phyloP scores from a whole-genome alignment of 805 yeast species.

The Kazachstania taianensis region DNA sequence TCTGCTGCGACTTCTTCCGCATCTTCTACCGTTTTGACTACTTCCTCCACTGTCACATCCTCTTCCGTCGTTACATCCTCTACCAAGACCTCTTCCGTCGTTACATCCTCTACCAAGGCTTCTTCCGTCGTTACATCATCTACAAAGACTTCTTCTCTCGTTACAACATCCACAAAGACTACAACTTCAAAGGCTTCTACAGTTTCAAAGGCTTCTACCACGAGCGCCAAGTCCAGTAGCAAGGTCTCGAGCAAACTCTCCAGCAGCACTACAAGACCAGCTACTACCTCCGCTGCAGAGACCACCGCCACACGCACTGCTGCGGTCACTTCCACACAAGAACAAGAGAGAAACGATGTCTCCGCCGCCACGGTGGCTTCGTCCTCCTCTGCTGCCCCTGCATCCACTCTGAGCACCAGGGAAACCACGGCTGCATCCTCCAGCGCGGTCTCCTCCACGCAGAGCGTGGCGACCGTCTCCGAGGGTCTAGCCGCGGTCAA shows the following conservation, averaged over 20 bases:
- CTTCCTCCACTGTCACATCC: conserved; percentile 7
- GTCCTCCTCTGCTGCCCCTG: conserved; percentile 2
- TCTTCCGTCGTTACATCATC: conserved; percentile 12
- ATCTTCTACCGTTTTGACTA: conserved; percentile 4
- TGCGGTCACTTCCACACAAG: background rate
- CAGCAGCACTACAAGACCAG: background rate
- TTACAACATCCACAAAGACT: background rate
- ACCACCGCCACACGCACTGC: background rate
- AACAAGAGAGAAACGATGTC: background rate
- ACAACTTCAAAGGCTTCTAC: background rate
- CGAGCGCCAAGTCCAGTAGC: background rate
- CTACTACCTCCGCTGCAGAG: background rate
- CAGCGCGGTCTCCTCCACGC: background rate
- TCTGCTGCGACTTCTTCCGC: conserved; percentile 8
- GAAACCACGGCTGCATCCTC: background rate
- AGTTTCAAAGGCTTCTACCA: too few relatives aligned
- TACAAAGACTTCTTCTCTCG: conserved; percentile 5
- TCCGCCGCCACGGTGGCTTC: background rate
- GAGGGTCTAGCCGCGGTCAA: conserved; percentile 1
- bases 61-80: conserved; percentile 7
- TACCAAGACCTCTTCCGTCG: conserved; percentile 7
- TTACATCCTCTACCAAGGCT: conserved; percentile 7
- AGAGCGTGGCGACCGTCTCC: conserved; percentile 2
- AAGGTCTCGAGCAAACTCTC: background rate
- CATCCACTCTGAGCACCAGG: background rate